These are phyloP conservation scores for Boletus vermiculosoides DNA, from an alignment of 768 basidiomycete species.

Conservation along the genomic window DNA sequence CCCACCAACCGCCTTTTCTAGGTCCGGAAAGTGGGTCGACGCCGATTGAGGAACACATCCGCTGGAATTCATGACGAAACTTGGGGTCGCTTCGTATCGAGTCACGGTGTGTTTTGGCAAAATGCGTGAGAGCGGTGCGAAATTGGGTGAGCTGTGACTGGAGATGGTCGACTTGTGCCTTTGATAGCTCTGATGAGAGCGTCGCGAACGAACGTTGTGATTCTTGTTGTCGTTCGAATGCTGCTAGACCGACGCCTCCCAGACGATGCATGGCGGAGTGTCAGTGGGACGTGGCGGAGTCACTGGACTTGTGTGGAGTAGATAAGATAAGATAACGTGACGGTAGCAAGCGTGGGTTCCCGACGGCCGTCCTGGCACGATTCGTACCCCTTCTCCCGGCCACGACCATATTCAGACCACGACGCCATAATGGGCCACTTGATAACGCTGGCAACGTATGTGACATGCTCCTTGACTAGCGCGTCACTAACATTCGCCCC, in stretches of 20 bases:
- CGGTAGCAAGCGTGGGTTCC: background rate
- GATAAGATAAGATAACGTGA: constrained; percentile 18
- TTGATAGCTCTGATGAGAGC: constrained; percentile 77
- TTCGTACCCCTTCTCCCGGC: background rate
- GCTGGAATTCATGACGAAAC: constrained; percentile 90
- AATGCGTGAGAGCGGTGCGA: constrained; percentile 72
- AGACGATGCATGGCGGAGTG: constrained; percentile 56
- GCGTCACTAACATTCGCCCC: background rate
- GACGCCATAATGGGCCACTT: constrained; percentile 68
- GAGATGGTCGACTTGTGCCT: constrained; percentile 73
- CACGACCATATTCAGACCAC: background rate
- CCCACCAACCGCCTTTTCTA: constrained; percentile 87
- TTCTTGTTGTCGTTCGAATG: constrained; percentile 84
- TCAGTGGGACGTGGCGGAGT: background rate
- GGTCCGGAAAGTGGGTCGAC: constrained; percentile 93
- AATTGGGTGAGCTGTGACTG: constrained; percentile 82
- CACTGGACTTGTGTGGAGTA: background rate
- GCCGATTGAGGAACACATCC: constrained; percentile 93
- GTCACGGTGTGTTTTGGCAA: constrained; percentile 80
- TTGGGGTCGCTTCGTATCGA: constrained; percentile 81
- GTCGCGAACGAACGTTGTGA: constrained; percentile 77
- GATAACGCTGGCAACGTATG: constrained; percentile 86
- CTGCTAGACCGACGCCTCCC: constrained; percentile 84
- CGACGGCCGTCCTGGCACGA: background rate
- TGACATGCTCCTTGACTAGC: constrained; percentile 1